Percentiles rank a stretch among this genome's conserved stretches.
phyloP scores from a whole-genome alignment of 1,139 yeast species.

The Debaryomycetaceae sp. region DNA sequence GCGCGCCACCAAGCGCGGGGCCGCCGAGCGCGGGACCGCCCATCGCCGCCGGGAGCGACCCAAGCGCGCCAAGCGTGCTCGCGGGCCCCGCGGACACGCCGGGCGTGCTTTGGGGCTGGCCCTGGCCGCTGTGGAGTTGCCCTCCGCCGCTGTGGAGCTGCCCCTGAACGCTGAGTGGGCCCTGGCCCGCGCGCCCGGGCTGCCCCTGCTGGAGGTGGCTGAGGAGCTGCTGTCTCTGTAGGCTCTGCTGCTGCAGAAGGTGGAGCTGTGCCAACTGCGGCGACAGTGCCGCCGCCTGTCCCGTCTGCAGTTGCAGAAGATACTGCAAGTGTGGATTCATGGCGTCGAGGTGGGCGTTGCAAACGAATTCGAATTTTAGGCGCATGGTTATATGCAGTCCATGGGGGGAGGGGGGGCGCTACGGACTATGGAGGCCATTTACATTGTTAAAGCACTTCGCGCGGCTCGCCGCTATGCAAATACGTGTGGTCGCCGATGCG shows the following conservation, averaged over 20 bases:
- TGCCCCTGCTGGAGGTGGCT: conserved; percentile 24
- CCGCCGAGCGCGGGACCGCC: conserved; percentile 9
- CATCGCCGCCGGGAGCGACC: conserved; percentile 11
- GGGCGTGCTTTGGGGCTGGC: too few relatives aligned
- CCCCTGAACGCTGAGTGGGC: too few relatives aligned
- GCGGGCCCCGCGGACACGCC: too few relatives aligned
- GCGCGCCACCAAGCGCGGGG: conserved; percentile 8
- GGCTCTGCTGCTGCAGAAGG: conserved; percentile 23
- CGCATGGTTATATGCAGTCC: too few relatives aligned
- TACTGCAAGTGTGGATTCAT: conserved; percentile 44
- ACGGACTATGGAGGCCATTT: too few relatives aligned
- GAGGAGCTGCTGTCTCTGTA: conserved; percentile 11
- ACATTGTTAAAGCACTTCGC: too few relatives aligned
- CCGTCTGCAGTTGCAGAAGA: conserved; percentile 32
- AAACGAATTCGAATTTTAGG: too few relatives aligned
- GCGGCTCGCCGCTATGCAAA: conserved; percentile 26
- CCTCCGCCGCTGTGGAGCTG: too few relatives aligned
- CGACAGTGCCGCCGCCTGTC: conserved; percentile 26
- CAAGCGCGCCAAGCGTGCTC: conserved; percentile 10
- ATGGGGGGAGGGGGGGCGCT: too few relatives aligned
- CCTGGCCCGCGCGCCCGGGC: conserved; percentile 39
- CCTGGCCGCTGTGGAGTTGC: too few relatives aligned
- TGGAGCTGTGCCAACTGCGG: conserved; percentile 39
- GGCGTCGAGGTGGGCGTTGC: too few relatives aligned
- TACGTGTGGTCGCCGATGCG: conserved; percentile 44